Base-by-base conservation (phyloP, 768 basidiomycete species). In the Lentinus tigrinus region DNA sequence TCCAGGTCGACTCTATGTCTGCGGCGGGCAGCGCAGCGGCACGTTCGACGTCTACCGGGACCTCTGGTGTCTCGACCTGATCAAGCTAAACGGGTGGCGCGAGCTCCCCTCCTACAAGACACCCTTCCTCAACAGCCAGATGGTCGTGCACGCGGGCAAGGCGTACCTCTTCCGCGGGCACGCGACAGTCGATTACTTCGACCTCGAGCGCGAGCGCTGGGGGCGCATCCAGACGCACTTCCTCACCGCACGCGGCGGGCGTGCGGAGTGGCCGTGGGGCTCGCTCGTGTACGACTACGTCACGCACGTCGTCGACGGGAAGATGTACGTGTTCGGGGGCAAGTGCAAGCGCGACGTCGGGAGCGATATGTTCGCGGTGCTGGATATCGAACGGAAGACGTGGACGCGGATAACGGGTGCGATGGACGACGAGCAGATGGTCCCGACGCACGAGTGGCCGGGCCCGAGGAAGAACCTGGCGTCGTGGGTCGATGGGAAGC, bases 251-350 rank as follows among this genome's bases (percentile, higher is more conserved):
- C 26, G 31, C 4, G 31, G 53, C 2, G 37, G 34, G 13, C 55
- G 58, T 10, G 46, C 43, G 44, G 4, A 63, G 67, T 65, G 61
- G 58, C 64, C 61, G 50, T 59, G 56, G 52, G 36, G 37, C 16
- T 9, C 55, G 13, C 13, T 26, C 21, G 40, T 62, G 39, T 53
- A 40, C 6, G 62, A 63, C 42, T 69, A 61, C 52, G 43, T 55
- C 14, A 54, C 58, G 53, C 59, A 52, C 17, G 43, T 65, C 40
- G 63, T 72, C 24, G 57, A 69, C 14, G 68, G 69, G 34, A 74
- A 72, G 39, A 52, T 78, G 1, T 75, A 76, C 54, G 68, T 78
- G 14, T 78, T 78, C 52, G 75, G 73, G 2, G 78, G 77, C 3
- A 62, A 60, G 3, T 70, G 74, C 50, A 46, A 55, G n/a, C 58